Percentiles rank a stretch among this genome's conserved stretches.
Conservation (phyloP, 208 protist species). For the Leishmania aethiopica region DNA sequence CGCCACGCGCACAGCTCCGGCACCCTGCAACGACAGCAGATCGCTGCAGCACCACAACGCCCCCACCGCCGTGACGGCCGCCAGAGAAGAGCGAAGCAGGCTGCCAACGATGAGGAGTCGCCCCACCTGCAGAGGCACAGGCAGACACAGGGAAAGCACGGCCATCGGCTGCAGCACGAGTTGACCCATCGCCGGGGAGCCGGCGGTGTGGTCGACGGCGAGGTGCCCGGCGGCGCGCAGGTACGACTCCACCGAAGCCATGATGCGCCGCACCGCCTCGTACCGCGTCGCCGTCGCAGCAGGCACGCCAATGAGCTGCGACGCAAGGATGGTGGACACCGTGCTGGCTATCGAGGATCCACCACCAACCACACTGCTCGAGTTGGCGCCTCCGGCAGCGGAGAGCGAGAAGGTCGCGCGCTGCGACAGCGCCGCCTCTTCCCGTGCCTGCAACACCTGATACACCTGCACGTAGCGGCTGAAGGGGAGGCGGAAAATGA, state of each 20-base stretch:
- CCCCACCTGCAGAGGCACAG: conserved; percentile 46
- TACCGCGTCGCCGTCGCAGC: conserved; percentile 60
- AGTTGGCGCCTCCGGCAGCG: not conserved
- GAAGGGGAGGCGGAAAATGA: conserved; percentile 67
- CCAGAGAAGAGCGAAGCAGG: conserved; percentile 52
- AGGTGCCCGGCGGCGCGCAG: conserved; percentile 62
- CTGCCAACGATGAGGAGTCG: conserved; percentile 53
- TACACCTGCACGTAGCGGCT: conserved; percentile 75
- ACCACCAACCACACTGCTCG: not conserved
- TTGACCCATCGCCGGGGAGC: conserved; percentile 12
- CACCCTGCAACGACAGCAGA: conserved; percentile 39
- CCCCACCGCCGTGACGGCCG: conserved; percentile 56
- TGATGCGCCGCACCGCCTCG: conserved; percentile 58
- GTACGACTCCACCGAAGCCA: conserved; percentile 56
- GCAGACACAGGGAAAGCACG: conserved; percentile 45
- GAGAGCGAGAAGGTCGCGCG: conserved; percentile 10
- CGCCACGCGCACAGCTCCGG: conserved; percentile 10
- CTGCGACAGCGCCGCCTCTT: conserved; percentile 46
- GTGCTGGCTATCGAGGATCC: conserved; percentile 7
- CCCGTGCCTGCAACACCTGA: conserved; percentile 67
- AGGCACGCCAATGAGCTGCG: conserved; percentile 54
- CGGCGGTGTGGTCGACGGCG: conserved; percentile 3
- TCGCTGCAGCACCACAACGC: conserved; percentile 70
- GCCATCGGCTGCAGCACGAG: conserved; percentile 53
- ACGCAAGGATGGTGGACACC: conserved; percentile 35